phyloP scores from a whole-genome alignment of 768 basidiomycete species.

The Rhodotorula babjevae region DNA sequence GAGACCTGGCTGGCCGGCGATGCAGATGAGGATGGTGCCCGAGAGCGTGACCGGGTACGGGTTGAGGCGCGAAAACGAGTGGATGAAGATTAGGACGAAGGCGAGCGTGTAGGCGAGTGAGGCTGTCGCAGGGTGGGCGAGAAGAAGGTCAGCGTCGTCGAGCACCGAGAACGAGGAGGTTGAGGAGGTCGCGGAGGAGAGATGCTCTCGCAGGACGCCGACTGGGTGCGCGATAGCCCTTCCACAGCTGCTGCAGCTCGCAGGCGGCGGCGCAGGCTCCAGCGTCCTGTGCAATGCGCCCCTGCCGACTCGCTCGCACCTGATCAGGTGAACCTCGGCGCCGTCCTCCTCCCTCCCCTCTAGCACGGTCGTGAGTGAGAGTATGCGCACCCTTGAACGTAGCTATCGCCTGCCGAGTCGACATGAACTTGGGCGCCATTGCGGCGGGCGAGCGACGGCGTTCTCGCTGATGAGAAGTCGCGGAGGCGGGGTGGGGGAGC shows the following conservation, averaged over 20 bases:
- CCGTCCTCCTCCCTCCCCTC: not conserved
- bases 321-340: not conserved
- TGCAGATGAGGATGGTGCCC: slow-evolving; percentile 5
- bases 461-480: too few species aligned
- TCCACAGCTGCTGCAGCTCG: too few species aligned
- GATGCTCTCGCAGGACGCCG: too few species aligned
- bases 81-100: slow-evolving; percentile 25
- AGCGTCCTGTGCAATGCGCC: too few species aligned
- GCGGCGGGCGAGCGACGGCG: too few species aligned
- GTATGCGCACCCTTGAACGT: slow-evolving; percentile 5
- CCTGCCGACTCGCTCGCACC: not conserved
- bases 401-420: not conserved
- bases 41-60: slow-evolving; percentile 40
- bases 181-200: too few species aligned
- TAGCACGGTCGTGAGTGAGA: not conserved
- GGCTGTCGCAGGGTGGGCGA: not conserved
- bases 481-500: too few species aligned
- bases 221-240: too few species aligned
- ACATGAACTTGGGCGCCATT: not conserved
- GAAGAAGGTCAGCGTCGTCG: not conserved
- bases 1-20: slow-evolving; percentile 22
- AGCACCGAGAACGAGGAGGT: too few species aligned
- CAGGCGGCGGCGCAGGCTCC: too few species aligned
- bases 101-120: slow-evolving; percentile 10
- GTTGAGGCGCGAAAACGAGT: not conserved